Conservation (phyloP, 805 yeast genomes). For the Schwanniomyces yamadae region DNA sequence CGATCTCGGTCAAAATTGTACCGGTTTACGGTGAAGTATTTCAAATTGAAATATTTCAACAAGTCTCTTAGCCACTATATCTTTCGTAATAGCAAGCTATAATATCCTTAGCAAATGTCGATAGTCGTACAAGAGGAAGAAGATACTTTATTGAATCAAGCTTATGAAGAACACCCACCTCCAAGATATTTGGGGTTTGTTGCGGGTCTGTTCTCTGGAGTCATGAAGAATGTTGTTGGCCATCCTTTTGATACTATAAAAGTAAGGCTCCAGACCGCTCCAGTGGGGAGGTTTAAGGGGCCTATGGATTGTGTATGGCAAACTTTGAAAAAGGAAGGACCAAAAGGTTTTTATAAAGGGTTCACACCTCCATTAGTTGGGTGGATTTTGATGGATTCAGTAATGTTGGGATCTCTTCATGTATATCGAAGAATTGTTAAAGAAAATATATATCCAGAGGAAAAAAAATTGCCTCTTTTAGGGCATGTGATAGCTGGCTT, state of each 20-base stretch:
- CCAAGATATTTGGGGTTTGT: slow-evolving; percentile 71
- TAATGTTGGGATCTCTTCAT: slow-evolving; percentile 84
- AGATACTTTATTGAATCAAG: slow-evolving; percentile 16
- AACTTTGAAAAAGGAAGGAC: slow-evolving; percentile 73
- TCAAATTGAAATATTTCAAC: too few species aligned
- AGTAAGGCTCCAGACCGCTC: slow-evolving; percentile 75
- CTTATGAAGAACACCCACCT: slow-evolving; percentile 31
- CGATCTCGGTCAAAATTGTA: too few species aligned
- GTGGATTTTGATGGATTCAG: slow-evolving; percentile 92
- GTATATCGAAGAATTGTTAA: slow-evolving; percentile 69
- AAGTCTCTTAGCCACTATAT: too few species aligned
- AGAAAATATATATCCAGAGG: slow-evolving; percentile 60
- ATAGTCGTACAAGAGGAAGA: slow-evolving; percentile 16
- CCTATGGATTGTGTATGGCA: slow-evolving; percentile 77
- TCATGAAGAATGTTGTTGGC: slow-evolving; percentile 84
- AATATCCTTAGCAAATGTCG: too few species aligned
- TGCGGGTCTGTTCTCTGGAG: slow-evolving; percentile 87
- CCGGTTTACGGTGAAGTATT: too few species aligned
- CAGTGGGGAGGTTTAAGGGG: slow-evolving; percentile 63
- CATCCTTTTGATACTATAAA: slow-evolving; percentile 93
- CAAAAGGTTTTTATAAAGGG: slow-evolving; percentile 80
- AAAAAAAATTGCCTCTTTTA: slow-evolving; percentile 61
- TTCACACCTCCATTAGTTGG: slow-evolving; percentile 92
- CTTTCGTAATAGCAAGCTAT: too few species aligned
- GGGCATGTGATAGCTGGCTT: slow-evolving; percentile 75